Percentiles rank a stretch among this genome's conserved stretches.
phyloP scores from a whole-genome alignment of 257 asterid genomes.

The Nicotiana attenuata region DNA sequence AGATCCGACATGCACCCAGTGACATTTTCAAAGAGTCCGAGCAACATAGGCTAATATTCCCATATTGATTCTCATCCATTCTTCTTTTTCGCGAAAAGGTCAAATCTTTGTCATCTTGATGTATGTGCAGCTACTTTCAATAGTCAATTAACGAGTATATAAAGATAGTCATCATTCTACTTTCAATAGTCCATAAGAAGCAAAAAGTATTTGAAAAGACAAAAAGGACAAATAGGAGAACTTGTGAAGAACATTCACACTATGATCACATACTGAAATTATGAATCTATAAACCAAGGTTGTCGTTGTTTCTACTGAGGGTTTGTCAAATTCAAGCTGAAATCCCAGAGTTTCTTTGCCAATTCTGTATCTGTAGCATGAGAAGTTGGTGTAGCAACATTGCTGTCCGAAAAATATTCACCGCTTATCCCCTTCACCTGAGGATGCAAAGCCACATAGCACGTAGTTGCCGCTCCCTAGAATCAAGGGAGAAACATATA shows the following conservation, averaged over 20 bases:
- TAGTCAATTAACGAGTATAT: too few relatives aligned
- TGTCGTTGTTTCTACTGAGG: not conserved
- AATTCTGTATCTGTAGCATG: conserved; percentile 25
- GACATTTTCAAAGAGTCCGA: too few relatives aligned
- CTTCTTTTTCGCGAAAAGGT: too few relatives aligned
- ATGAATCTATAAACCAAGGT: not conserved
- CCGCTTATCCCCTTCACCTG: conserved; percentile 31
- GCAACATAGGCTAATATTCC: too few relatives aligned
- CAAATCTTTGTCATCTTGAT: too few relatives aligned
- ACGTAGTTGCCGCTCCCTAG: conserved; percentile 41
- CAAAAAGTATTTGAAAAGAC: not conserved
- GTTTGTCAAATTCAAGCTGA: conserved; percentile 21
- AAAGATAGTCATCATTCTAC: too few relatives aligned
- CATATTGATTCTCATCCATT: too few relatives aligned
- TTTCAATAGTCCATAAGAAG: too few relatives aligned
- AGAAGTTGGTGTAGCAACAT: conserved; percentile 22
- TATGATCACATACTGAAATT: not conserved
- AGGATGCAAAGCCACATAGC: conserved; percentile 39
- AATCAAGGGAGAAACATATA: not conserved
- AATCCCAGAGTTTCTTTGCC: conserved; percentile 33
- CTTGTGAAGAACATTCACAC: not conserved
- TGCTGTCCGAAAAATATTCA: conserved; percentile 28
- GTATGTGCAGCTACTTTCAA: too few relatives aligned
- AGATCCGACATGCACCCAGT: too few relatives aligned
- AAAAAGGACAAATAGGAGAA: not conserved